Evolutionary conservation across 2,329 filamentous ascomycete genomes (phyloP).

Genomic region (Cytospora chrysosperma): DNA sequence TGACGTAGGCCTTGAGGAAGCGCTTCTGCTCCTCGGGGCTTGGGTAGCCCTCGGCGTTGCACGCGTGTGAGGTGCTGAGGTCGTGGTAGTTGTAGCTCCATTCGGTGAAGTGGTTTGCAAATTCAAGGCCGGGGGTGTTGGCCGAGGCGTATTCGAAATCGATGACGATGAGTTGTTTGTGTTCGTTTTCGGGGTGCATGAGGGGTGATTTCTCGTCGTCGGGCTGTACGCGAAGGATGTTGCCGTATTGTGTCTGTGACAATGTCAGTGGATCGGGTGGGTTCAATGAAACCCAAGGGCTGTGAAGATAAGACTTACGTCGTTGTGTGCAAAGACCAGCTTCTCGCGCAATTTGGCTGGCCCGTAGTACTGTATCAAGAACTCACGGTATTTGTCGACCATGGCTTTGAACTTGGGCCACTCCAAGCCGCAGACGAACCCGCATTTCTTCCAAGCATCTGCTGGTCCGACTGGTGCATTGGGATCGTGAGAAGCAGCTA

Average conservation of each 20-base stretch:
- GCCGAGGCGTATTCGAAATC: slow-evolving; percentile 97
- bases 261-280: neutral
- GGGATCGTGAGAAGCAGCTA: slow-evolving; percentile 27
- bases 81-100: slow-evolving; percentile 99
- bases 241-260: slow-evolving; percentile 89
- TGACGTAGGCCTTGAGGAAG: slow-evolving; percentile 84
- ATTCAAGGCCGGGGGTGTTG: slow-evolving; percentile 83
- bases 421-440: slow-evolving; percentile 78
- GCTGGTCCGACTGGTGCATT: slow-evolving; percentile 26
- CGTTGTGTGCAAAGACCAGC: slow-evolving; percentile 95
- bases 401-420: slow-evolving; percentile 76
- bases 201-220: slow-evolving; percentile 79
- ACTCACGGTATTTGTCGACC: slow-evolving; percentile 74
- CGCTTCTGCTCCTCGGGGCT: slow-evolving; percentile 76
- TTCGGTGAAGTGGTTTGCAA: slow-evolving; percentile 97
- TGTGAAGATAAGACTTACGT: slow-evolving; percentile 59
- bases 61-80: slow-evolving; percentile 60
- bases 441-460: slow-evolving; percentile 64
- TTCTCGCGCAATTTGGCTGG: slow-evolving; percentile 64
- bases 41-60: slow-evolving; percentile 71
- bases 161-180: slow-evolving; percentile 95
- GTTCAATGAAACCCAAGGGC: neutral
- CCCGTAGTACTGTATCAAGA: slow-evolving; percentile 71
- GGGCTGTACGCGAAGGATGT: slow-evolving; percentile 75
- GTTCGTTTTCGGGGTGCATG: slow-evolving; percentile 83